Base-by-base conservation (phyloP, 1,284 basidiomycete genomes). In the Neonothopanus nambi region DNA sequence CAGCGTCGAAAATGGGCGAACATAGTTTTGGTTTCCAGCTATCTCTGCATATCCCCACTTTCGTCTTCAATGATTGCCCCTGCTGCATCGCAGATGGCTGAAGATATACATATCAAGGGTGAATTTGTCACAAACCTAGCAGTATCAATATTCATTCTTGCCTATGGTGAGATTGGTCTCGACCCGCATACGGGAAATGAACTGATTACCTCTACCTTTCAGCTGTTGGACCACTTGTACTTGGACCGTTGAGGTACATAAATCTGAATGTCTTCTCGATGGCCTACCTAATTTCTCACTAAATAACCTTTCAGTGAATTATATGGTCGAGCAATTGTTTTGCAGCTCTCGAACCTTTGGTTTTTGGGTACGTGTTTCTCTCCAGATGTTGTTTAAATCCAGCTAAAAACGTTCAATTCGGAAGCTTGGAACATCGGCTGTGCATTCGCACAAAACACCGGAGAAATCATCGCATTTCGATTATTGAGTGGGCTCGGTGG, bases 401-500 rank as follows among this genome's bases (percentile, higher is more conserved):
- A 13, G 13, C 3, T 45, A 6, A 18, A 23, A 15, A 45, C 2
- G 39, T 36, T 41, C 13, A 24, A 23, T 17, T 12, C 26, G 28
- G 9, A 47, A 68, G 67, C 67, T 4, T 68, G 66, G 56, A 68
- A 68, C 53, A 66, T 60, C 5, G 44, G 64, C 15, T 65, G 65
- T 39, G 54, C 60, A 15, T 56, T 65, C 17, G 59, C 65, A n/a
- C 61, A 61, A 39, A 69, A 65, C n/a, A 65, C 67, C 12, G 65
- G 65, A 9, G 65, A 69, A 41, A 61, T 70, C 52, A 57, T 70
- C 8, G 59, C 67, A 1, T 68, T 69, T 41, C 62, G 68, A 21
- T 70, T 70, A 47, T 52, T 70, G 7, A 66, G 67, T 46, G 67
- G 68, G 18, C 67, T 70, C 42, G 68, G 68, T 18, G 68, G 68